A percentile compares a stretch with the other conserved stretches of the same genome.
These are phyloP conservation scores for Fusarium sp. DNA, from an alignment of 2,329 filamentous ascomycete genomes.

Conservation along the genomic window DNA sequence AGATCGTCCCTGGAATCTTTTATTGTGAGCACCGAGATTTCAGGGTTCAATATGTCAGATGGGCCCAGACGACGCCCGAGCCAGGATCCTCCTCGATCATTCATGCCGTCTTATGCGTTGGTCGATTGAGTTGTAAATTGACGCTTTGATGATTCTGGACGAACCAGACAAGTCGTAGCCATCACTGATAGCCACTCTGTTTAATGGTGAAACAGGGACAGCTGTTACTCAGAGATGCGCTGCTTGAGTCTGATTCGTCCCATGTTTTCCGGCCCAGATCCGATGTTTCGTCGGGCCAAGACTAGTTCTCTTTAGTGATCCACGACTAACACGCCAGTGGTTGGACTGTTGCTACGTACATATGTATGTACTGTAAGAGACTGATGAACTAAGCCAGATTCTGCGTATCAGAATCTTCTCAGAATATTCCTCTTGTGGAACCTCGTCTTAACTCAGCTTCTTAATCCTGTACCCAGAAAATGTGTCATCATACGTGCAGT, in stretches of 20 bases:
- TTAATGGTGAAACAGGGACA: slow-evolving; percentile 34
- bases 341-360: slow-evolving; percentile 7
- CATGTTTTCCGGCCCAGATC: slow-evolving; percentile 28
- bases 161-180: slow-evolving; percentile 4
- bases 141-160: slow-evolving; percentile 6
- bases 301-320: background rate
- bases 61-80: slow-evolving; percentile 29
- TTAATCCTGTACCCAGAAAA: slow-evolving; percentile 24
- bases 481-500: slow-evolving; percentile 35
- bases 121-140: slow-evolving; percentile 1
- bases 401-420: slow-evolving; percentile 6
- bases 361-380: background rate
- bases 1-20: slow-evolving; percentile 2
- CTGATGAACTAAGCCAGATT: background rate
- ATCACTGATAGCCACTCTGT: slow-evolving; percentile 2
- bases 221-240: slow-evolving; percentile 18
- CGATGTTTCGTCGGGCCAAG: slow-evolving; percentile 21
- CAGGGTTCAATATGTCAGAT: slow-evolving; percentile 9
- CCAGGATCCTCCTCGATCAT: slow-evolving; percentile 15
- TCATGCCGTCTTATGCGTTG: slow-evolving; percentile 34
- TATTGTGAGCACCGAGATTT: background rate
- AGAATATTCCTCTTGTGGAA: slow-evolving; percentile 27
- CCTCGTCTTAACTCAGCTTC: slow-evolving; percentile 12
- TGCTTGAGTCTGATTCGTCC: slow-evolving; percentile 27
- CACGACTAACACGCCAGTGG: slow-evolving; percentile 13